phyloP scores from a whole-genome alignment of 164 flowering plant genomes.

The Macadamia tetraphylla region DNA sequence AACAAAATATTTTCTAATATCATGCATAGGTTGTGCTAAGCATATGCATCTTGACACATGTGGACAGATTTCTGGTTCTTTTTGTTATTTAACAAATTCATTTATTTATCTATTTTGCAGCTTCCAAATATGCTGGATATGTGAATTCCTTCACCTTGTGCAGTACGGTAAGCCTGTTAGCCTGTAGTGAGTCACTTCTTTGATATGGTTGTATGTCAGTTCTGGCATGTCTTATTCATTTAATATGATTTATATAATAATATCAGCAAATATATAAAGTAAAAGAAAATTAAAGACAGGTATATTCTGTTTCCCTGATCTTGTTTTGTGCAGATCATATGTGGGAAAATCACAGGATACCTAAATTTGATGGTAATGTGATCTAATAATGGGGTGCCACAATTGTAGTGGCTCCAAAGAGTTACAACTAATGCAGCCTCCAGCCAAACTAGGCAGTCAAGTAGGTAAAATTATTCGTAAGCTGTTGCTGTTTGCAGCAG shows the following conservation, averaged over 20 bases:
- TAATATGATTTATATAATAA: not conserved
- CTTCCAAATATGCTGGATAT: slow-evolving; percentile 96
- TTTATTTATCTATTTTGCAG: slow-evolving; percentile 38
- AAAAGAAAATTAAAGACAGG: not conserved
- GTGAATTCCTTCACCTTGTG: slow-evolving; percentile 74
- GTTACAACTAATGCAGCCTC: no score
- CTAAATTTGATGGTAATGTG: no score
- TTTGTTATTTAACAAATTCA: slow-evolving; percentile 2
- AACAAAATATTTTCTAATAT: not conserved
- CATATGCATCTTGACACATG: not conserved
- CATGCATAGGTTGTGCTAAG: not conserved
- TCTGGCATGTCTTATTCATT: not conserved
- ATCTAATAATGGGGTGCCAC: no score
- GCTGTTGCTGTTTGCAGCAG: no score
- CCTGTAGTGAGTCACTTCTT: not conserved
- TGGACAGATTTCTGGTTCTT: not conserved
- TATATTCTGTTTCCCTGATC: no score
- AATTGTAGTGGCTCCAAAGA: no score
- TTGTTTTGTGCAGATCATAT: no score
- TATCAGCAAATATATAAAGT: not conserved
- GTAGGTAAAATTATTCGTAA: no score
- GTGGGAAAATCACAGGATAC: no score
- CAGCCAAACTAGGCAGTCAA: no score
- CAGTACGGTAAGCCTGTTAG: slow-evolving; percentile 68
- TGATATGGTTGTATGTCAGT: not conserved